Percentiles rank a stretch among this genome's conserved stretches.
phyloP scores from a whole-genome alignment of 208 protist genomes.

The Leishmania lainsoni region DNA sequence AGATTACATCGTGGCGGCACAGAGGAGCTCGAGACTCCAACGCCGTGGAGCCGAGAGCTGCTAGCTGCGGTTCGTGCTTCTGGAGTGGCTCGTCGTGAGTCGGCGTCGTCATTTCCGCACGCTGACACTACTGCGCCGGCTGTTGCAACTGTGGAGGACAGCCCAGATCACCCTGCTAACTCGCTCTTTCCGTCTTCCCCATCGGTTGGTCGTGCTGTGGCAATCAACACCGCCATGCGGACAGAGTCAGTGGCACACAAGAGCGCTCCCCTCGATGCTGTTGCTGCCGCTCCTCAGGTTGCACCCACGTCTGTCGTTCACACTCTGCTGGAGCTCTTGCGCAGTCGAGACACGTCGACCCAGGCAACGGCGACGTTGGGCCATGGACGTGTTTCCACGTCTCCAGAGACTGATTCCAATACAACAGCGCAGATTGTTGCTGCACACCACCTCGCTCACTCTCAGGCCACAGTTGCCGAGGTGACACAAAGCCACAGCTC shows the following conservation, averaged over 20 bases:
- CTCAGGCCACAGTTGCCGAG: not conserved
- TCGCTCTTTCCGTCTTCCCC: not conserved
- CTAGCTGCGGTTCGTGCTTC: not conserved
- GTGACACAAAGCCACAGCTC: not conserved
- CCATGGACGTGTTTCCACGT: not conserved
- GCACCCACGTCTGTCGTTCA: slow-evolving; percentile 1
- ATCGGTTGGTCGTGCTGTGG: not conserved
- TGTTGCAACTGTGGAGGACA: not conserved
- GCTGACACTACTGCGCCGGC: not conserved
- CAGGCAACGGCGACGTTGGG: not conserved
- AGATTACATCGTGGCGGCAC: not conserved
- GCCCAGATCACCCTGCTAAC: not conserved
- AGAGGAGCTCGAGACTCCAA: not conserved
- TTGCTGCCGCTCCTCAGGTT: not conserved
- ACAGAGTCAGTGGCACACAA: not conserved
- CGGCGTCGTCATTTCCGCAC: not conserved
- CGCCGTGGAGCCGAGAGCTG: not conserved
- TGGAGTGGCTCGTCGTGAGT: not conserved
- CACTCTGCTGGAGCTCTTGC: slow-evolving; percentile 12
- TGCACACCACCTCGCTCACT: not conserved
- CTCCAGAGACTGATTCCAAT: not conserved
- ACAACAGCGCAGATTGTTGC: not conserved
- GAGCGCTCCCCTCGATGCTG: not conserved
- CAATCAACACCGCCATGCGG: not conserved
- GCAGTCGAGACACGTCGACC: slow-evolving; percentile 4